Evolutionary conservation across 768 basidiomycete species (phyloP), one percentile per base, ranked within the genome.

Genomic region (Lentinula aciculospora): DNA sequence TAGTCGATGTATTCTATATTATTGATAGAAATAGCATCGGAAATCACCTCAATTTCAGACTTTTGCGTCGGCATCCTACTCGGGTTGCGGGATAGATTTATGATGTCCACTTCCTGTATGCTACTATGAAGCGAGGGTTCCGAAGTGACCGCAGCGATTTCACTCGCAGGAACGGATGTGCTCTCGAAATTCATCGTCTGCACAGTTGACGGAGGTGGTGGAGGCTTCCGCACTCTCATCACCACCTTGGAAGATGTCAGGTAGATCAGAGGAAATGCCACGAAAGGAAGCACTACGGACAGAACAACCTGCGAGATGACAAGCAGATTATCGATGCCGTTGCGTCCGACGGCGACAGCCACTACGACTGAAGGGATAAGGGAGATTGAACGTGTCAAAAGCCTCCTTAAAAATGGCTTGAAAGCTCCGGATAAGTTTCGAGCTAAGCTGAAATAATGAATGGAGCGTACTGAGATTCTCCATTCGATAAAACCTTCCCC

Each of bases 401-500:
- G 71, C 19, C 91, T 81, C 1, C 92, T 82, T 45, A 88, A 64
- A 56, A 84, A 70, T 36, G 85, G 85, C 74, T 76, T 57, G 3
- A 53, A 29, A 53, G 48, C 10, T 27, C 17, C 15, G n/a, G 45
- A 44, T 40, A 15, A 31, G 25, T 44, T 25, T 37, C 27, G 57
- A 54, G 28, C 10, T 6, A 19, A 39, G 45, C 21, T n/a, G n/a
- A n/a, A n/a, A 23, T 9, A 36, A 31, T 40, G 37, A 50, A 25
- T 46, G 40, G 13, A 21, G 25, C 73, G 29, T 62, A 74, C 73
- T 67, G 86, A 84, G 25, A 89, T 78, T 58, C 79, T 77, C 89
- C 88, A 92, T 58, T 81, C 81, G 62, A 92, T 79, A 68, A 91
- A 89, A 0, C 90, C 89, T 65, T 92, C 90, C 1, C 82, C 83